phyloP scores from a whole-genome alignment of 2,329 filamentous ascomycete species.

The Orbilia ellipsospora region DNA sequence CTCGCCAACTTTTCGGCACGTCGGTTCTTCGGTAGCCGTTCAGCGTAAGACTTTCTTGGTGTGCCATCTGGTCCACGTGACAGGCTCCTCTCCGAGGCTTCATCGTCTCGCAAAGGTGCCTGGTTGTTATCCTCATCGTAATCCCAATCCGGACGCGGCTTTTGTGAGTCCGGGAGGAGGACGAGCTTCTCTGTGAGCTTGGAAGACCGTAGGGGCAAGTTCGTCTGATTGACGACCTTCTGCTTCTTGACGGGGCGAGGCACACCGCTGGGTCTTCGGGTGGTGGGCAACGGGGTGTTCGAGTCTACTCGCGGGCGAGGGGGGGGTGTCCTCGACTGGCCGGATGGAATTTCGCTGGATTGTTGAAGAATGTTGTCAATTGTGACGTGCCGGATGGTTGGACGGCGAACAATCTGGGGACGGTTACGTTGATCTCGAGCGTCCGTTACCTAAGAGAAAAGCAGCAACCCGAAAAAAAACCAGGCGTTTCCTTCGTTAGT shows the following conservation, averaged over 20 bases:
- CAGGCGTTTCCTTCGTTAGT: no score
- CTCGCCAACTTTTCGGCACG: constrained; percentile 87
- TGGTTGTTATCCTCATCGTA: constrained; percentile 70
- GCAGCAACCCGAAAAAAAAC: not conserved
- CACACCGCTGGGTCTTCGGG: constrained; percentile 61
- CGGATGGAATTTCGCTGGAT: constrained; percentile 92
- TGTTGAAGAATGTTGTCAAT: constrained; percentile 97
- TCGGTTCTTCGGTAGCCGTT: constrained; percentile 87
- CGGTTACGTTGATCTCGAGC: constrained; percentile 66
- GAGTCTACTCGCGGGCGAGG: constrained; percentile 65
- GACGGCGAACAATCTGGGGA: constrained; percentile 59
- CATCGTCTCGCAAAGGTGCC: constrained; percentile 68
- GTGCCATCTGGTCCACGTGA: constrained; percentile 65
- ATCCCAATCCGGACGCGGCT: constrained; percentile 65
- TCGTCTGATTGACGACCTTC: constrained; percentile 66
- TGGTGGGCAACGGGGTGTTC: constrained; percentile 66
- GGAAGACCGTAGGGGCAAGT: constrained; percentile 83
- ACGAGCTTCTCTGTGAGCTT: constrained; percentile 98
- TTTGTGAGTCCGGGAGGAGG: constrained; percentile 81
- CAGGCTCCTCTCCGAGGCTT: constrained; percentile 70
- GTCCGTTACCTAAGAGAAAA: constrained; percentile 68
- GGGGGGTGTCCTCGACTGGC: constrained; percentile 81
- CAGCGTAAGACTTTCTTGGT: constrained; percentile 85
- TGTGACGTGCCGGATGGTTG: constrained; percentile 77
- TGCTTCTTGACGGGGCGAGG: constrained; percentile 63